Base-by-base conservation (phyloP, 148 eudicot genomes). In the Rheum nobile region DNA sequence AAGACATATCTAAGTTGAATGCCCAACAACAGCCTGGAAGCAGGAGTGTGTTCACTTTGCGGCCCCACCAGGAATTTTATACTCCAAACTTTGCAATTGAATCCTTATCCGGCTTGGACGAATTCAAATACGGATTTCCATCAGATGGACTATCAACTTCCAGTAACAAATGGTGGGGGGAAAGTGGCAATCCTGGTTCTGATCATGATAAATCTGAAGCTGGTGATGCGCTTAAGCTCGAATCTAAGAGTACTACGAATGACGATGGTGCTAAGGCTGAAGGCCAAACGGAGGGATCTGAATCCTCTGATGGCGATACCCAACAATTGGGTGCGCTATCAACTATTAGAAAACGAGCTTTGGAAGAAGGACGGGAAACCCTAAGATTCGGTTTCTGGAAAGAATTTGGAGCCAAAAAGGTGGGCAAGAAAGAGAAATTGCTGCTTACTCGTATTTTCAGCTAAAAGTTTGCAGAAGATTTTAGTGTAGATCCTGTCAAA, bases 51-150 rank as follows among this genome's bases (percentile, higher is more conserved):
- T 46, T 52, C 63, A 57, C 50, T 74, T 79, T 67, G 72, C 77
- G 79, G 67, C 46, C 87, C 41, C 83, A 81, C 67, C 67, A 24
- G 37, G 74, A 76, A 26, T 31, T 74, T 43, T 68, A 17, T 38
- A 71, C 73, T 79, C 70, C 80, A 72, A 78, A 77, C 46, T 43
- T 78, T 71, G 61, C 78, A 19, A 52, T 74, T 43, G 80, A 76
- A 35, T 78, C 80, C 73, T 75, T 76, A 6, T 17, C 72, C 72
- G 72, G 61, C 29, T 52, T 43, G 13, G 91, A 88, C 43, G 95
- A 90, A 74, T 90, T 90, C 55, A 88, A 86, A 74, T 85, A 80
- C 41, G 96, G 96, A 35, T 90, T 90, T 50, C 96, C 96, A 19
- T 86, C 86, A 59, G 75, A 74, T 65, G 96, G 91, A 43, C 82